Evolutionary conservation across 352 stramenopile species (phyloP), one percentile per base, ranked within the genome.

Genomic region (Globisporangium uncinulatum): DNA sequence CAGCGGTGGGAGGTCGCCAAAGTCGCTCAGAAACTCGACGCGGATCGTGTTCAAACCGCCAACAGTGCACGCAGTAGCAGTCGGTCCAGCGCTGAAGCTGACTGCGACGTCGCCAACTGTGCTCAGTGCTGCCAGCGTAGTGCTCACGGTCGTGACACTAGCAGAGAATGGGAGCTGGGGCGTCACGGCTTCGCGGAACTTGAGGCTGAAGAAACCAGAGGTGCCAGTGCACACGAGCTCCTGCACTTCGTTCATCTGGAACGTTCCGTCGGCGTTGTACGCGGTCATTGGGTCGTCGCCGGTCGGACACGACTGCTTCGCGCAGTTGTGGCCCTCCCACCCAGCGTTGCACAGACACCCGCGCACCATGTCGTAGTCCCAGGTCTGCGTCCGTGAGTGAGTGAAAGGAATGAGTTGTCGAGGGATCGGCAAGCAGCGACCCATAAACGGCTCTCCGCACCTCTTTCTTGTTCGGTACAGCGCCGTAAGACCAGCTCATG

Each of bases 241-340:
- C 59, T 96, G 87, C 13, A 94, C 66, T 54, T 95, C 87, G 59
- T 93, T 94, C 51, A 73, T 57, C 62, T 97, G 84, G 8, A 48
- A 59, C 1, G 54, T 45, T 29, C 71, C 73, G 24, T 71, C 53
- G 0, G 51, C 0, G 39, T 61, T 54, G 55, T 70, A 71, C n/a
- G 65, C 31, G 0, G 88, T 95, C 60, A 92, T 71, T 2, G 88
- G 88, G 61, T 97, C 86, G 61, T 97, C 94, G 51, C 90, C 92
- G 17, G 79, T 91, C 7, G 87, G 88, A 59, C 92, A 98, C 17
- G 82, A 88, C n/a, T 86, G 67, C 51, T 71, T 66, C 14, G 76
- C 83, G 70, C 94, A 98, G 54, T 95, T 86, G 55, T 96, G 76
- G n/a, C 91, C 92, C 52, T 83, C 82, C 79, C 87, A 98, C 17